Evolutionary conservation across 2,329 filamentous ascomycete species (phyloP).

Genomic region (Neopestalotiopsis sp.): DNA sequence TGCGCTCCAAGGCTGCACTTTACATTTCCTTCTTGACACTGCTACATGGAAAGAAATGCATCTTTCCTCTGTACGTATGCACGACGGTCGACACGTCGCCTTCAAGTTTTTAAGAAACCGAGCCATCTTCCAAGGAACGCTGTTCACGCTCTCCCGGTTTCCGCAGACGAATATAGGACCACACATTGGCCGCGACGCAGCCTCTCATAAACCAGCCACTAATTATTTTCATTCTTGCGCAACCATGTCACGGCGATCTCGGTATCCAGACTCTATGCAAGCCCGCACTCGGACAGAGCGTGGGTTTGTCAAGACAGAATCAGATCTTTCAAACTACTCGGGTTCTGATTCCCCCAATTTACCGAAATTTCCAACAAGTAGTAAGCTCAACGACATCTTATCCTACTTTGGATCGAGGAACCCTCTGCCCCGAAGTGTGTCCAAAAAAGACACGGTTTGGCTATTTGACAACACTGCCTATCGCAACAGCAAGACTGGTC

Average conservation of each 20-base stretch:
- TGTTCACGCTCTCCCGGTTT: too few relatives aligned
- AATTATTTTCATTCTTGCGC: neutral
- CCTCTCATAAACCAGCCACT: neutral
- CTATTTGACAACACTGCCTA: slow-evolving; percentile 89
- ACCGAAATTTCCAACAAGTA: slow-evolving; percentile 25
- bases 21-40: neutral
- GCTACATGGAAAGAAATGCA: neutral
- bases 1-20: neutral
- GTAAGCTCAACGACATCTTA: slow-evolving; percentile 45
- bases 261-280: slow-evolving; percentile 48
- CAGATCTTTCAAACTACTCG: slow-evolving; percentile 45
- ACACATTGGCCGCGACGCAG: neutral
- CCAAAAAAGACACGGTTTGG: slow-evolving; percentile 78
- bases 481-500: slow-evolving; percentile 49
- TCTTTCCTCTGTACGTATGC: too few relatives aligned
- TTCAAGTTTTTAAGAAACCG: too few relatives aligned
- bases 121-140: too few relatives aligned
- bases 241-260: slow-evolving; percentile 28
- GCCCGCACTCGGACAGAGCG: slow-evolving; percentile 52
- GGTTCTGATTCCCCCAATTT: slow-evolving; percentile 30
- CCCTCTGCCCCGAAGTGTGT: slow-evolving; percentile 64
- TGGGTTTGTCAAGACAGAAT: slow-evolving; percentile 56
- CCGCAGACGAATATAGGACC: neutral
- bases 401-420: slow-evolving; percentile 58
- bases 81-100: too few relatives aligned